phyloP scores from a whole-genome alignment of 345 rosid species.

The Gossypium ekmanianum region DNA sequence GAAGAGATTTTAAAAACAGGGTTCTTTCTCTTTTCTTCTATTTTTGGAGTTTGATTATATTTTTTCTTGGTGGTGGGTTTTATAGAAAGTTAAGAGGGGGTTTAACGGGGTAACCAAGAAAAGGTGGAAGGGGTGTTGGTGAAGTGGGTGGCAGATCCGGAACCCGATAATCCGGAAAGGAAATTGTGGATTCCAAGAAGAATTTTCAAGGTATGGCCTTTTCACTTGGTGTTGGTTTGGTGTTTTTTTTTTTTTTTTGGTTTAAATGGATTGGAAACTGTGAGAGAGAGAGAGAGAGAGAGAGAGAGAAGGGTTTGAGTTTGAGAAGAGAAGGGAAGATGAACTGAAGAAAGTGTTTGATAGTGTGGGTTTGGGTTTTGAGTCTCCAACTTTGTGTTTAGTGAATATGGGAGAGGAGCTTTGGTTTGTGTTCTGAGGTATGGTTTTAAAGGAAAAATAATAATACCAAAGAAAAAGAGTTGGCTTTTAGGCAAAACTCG shows the following conservation, averaged over 20 bases:
- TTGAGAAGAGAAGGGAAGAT: neutral
- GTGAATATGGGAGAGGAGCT: neutral
- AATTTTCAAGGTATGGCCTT: neutral
- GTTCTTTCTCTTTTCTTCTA: neutral
- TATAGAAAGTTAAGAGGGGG: neutral
- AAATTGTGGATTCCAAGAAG: constrained; percentile 36
- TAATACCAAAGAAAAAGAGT: neutral
- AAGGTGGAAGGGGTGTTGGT: constrained; percentile 34
- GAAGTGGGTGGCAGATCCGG: constrained; percentile 62
- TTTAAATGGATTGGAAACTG: neutral
- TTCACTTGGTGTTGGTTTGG: neutral
- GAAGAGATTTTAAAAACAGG: constrained; percentile 4
- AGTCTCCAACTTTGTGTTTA: neutral
- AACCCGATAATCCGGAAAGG: constrained; percentile 55
- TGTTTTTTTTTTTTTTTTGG: neutral
- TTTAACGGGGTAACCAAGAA: constrained; percentile 17
- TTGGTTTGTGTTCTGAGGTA: neutral
- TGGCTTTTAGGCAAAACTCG: neutral
- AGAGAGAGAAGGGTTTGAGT: neutral
- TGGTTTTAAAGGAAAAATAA: neutral
- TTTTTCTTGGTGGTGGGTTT: neutral
- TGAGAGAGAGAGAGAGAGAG: neutral
- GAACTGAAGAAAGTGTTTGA: neutral
- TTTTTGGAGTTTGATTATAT: too few relatives aligned
- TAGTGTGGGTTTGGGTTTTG: neutral